Evolutionary conservation across 2,329 filamentous ascomycete species (phyloP).

Genomic region (Clonostachys chloroleuca): DNA sequence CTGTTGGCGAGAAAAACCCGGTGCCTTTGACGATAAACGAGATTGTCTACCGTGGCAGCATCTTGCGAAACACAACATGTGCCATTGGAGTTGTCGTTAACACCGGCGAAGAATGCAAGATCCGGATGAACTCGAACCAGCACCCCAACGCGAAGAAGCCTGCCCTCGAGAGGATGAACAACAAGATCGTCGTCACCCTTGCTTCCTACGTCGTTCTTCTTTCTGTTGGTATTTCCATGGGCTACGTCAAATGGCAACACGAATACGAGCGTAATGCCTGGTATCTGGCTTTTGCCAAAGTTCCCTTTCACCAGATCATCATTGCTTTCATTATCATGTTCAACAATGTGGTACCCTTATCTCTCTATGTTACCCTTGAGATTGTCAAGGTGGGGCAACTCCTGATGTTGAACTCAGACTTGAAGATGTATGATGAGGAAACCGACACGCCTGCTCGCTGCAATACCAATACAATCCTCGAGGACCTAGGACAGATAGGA

Average conservation of each 20-base stretch:
- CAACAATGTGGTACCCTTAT: conserved; percentile 90
- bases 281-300: conserved; percentile 68
- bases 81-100: conserved; percentile 81
- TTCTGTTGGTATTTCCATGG: conserved; percentile 77
- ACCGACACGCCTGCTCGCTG: conserved; percentile 84
- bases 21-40: conserved; percentile 74
- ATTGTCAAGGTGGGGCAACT: conserved; percentile 78
- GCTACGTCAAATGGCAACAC: conserved; percentile 73
- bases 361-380: conserved; percentile 87
- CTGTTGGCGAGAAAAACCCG: conserved; percentile 45
- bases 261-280: conserved; percentile 65
- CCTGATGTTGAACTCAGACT: conserved; percentile 72
- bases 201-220: conserved; percentile 75
- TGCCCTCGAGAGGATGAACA: conserved; percentile 69
- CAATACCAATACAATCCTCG: conserved; percentile 91
- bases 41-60: conserved; percentile 81
- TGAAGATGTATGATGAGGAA: conserved; percentile 86
- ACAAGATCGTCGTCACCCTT: conserved; percentile 76
- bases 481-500: conserved; percentile 85
- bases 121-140: conserved; percentile 88
- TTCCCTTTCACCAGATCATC: conserved; percentile 78
- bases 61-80: conserved; percentile 73
- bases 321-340: conserved; percentile 94
- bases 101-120: conserved; percentile 86
- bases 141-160: conserved; percentile 83